Evolutionary conservation across 2,329 filamentous ascomycete species (phyloP).

Genomic region (Neospermospora avenae): DNA sequence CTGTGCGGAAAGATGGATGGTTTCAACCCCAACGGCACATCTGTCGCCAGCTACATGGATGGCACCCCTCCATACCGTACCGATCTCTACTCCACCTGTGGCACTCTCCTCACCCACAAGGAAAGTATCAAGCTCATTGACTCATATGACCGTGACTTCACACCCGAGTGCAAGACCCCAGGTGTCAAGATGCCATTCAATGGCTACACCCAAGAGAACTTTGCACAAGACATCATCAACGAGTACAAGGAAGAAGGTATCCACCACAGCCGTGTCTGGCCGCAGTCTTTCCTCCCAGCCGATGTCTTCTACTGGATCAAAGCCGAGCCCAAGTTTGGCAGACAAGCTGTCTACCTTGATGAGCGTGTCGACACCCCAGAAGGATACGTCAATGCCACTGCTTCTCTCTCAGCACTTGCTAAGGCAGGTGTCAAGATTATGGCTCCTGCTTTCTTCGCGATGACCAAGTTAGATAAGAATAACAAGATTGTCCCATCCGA

Average conservation of each 20-base stretch:
- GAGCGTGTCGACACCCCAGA: neutral
- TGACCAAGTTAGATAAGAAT: constrained; percentile 1
- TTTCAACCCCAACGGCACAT: constrained; percentile 1
- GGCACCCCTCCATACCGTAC: neutral
- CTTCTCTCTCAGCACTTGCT: neutral
- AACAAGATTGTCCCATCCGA: constrained; percentile 1
- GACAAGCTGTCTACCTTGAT: constrained; percentile 1
- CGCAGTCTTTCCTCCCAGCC: constrained; percentile 1
- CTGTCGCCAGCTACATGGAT: neutral
- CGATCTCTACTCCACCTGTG: constrained; percentile 4
- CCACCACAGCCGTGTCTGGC: constrained; percentile 1
- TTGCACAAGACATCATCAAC: neutral
- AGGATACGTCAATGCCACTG: constrained; percentile 1
- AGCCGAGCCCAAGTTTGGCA: constrained; percentile 3
- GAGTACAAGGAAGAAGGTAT: constrained; percentile 1
- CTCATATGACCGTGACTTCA: constrained; percentile 1
- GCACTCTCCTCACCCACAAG: constrained; percentile 3
- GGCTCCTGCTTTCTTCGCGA: constrained; percentile 1
- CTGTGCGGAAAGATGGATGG: constrained; percentile 6
- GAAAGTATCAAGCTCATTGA: constrained; percentile 3
- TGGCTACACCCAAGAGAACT: neutral
- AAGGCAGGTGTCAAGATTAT: constrained; percentile 4
- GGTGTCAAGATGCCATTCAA: constrained; percentile 4
- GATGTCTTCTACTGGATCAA: constrained; percentile 7
- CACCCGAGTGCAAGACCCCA: constrained; percentile 1